phyloP scores from a whole-genome alignment of 345 rosid species.

The Eutrema yunnanense region DNA sequence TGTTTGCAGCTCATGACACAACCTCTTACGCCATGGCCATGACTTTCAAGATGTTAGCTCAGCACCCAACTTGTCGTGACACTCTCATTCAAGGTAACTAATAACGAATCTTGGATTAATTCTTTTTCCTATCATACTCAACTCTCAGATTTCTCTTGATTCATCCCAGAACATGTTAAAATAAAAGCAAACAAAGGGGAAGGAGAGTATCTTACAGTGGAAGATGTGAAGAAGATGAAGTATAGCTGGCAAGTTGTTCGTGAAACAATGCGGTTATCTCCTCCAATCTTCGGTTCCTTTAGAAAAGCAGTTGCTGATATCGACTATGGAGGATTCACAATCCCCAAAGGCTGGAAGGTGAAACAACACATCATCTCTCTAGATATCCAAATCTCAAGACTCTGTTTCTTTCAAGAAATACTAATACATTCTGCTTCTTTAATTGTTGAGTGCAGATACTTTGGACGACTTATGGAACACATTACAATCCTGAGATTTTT shows the following conservation, averaged over 20 bases:
- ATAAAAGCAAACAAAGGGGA: conserved; percentile 31
- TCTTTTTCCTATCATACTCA: neutral
- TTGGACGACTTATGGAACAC: conserved; percentile 70
- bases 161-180: conserved; percentile 44
- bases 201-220: conserved; percentile 41
- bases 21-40: conserved; percentile 74
- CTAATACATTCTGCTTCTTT: neutral
- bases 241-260: conserved; percentile 72
- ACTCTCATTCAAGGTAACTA: conserved; percentile 54
- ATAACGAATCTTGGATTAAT: neutral
- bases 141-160: neutral
- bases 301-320: conserved; percentile 60
- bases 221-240: conserved; percentile 59
- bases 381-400: neutral
- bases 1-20: conserved; percentile 78
- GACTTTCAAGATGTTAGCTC: conserved; percentile 66
- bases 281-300: conserved; percentile 78
- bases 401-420: neutral
- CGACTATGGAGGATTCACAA: conserved; percentile 52
- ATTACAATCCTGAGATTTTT: conserved; percentile 42
- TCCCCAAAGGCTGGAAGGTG: conserved; percentile 84
- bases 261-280: conserved; percentile 66
- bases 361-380: neutral
- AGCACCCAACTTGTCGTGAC: conserved; percentile 38
- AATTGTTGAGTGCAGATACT: conserved; percentile 35